Percentiles rank a stretch among this genome's conserved stretches.
Evolutionary conservation across 176 grass and related monocot species (phyloP).

Genomic region (Paspalum notatum): DNA sequence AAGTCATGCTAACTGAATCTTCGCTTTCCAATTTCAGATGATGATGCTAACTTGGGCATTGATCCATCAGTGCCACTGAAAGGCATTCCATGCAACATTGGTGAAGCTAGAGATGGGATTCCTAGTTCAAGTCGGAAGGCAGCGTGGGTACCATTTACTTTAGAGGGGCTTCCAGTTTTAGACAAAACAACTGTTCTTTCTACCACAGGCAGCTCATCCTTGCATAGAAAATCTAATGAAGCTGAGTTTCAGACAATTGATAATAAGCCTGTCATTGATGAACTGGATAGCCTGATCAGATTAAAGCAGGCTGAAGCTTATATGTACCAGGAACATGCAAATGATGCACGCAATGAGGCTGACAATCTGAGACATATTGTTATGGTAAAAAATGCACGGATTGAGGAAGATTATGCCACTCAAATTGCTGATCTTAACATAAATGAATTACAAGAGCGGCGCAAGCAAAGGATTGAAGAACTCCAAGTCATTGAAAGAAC

Average conservation of each 20-base stretch:
- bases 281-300: constrained; percentile 75
- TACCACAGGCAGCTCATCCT: constrained; percentile 41
- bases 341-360: constrained; percentile 75
- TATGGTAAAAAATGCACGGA: constrained; percentile 57
- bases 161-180: constrained; percentile 53
- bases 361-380: constrained; percentile 59
- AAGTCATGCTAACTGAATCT: constrained; percentile 13
- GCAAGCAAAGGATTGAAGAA: constrained; percentile 75
- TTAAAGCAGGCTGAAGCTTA: constrained; percentile 91
- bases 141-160: constrained; percentile 53
- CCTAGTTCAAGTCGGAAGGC: constrained; percentile 57
- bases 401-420: constrained; percentile 73
- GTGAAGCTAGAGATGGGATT: constrained; percentile 54
- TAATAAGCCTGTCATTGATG: constrained; percentile 70
- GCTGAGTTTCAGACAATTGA: constrained; percentile 47
- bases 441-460: constrained; percentile 70
- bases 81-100: constrained; percentile 52
- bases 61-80: constrained; percentile 52
- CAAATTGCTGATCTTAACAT: constrained; percentile 56
- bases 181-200: constrained; percentile 49
- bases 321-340: constrained; percentile 90
- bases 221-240: constrained; percentile 45
- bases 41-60: constrained; percentile 43
- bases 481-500: constrained; percentile 70
- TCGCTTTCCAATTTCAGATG: constrained; percentile 59